phyloP scores from a whole-genome alignment of 2,329 filamentous ascomycete genomes.

The Simplicillium sp. region DNA sequence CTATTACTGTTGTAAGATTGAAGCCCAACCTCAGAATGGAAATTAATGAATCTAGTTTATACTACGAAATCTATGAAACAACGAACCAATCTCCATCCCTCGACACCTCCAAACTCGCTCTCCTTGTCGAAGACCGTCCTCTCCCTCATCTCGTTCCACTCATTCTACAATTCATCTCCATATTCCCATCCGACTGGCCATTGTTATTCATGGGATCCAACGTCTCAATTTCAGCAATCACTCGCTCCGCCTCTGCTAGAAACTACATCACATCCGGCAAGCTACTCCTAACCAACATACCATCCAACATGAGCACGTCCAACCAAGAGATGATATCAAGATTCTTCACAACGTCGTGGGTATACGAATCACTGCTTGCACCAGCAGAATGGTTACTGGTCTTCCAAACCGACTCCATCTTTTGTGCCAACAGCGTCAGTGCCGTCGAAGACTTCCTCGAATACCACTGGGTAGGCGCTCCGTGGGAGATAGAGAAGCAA shows the following conservation, averaged over 20 bases:
- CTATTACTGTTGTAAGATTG: too few relatives aligned
- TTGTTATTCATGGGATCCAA: slow-evolving; percentile 46
- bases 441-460: slow-evolving; percentile 39
- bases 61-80: too few relatives aligned
- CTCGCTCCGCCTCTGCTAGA: too few relatives aligned
- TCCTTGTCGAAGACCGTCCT: slow-evolving; percentile 15
- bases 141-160: slow-evolving; percentile 33
- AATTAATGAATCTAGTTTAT: too few relatives aligned
- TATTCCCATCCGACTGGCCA: slow-evolving; percentile 47
- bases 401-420: slow-evolving; percentile 45
- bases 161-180: slow-evolving; percentile 45
- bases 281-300: slow-evolving; percentile 41
- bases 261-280: slow-evolving; percentile 26
- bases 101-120: too few relatives aligned
- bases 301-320: slow-evolving; percentile 38
- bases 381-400: slow-evolving; percentile 44
- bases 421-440: slow-evolving; percentile 41
- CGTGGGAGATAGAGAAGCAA: slow-evolving; percentile 30
- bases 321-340: slow-evolving; percentile 42
- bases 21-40: too few relatives aligned
- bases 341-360: slow-evolving; percentile 41
- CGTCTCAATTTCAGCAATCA: slow-evolving; percentile 28
- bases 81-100: too few relatives aligned
- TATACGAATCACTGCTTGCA: slow-evolving; percentile 38
- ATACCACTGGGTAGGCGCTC: slow-evolving; percentile 45